Base-by-base conservation (phyloP, 768 basidiomycete species). In the Calocera viscosa region DNA sequence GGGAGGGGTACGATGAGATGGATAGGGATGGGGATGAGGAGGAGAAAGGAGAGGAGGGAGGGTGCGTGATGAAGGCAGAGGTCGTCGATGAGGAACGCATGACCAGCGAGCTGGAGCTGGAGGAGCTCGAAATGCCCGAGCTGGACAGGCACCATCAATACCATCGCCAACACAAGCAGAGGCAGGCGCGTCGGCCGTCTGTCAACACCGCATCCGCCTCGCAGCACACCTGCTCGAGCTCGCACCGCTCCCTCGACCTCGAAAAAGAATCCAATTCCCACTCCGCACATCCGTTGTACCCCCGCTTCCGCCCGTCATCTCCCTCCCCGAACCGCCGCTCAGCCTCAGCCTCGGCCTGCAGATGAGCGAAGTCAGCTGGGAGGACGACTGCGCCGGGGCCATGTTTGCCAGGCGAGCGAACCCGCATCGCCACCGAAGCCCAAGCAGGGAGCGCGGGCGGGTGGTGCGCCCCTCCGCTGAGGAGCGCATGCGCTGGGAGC, bases 401-500 rank as follows among this genome's bases (percentile, higher is more conserved):
- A 60, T 60, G 14, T 32, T 60, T 60, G 53, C 11, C 24, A 11
- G 53, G 30, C 14, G 5, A 5, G 14, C 22, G 24, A 11, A 11
- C 16, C 30, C 30, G 30, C 26, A 5, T 26, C 53, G 11, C 53
- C 26, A 30, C 5, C 53, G 30, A 5, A 14, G 53, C 5, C 26
- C 2, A 60, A 30, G 53, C 53, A 32, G 30, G 14, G 7, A 30
- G 14, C 53, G 24, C 2, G 26, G 24, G 2, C 30, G 14, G 30
- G 10, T 32, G 30, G 76, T 47, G 71, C 77, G 77, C 67, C 67
- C 79, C 17, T 77, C 76, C 68, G 72, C 30, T 5, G 10, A 2
- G 2, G 53, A 60, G 53, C 24, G 30, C 14, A 16, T 22, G 26
- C 11, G 30, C 14, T 19, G 30, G 53, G 30, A 60, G 30, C 16